Evolutionary conservation across 768 basidiomycete genomes (phyloP).

Genomic region (Imleria badia): DNA sequence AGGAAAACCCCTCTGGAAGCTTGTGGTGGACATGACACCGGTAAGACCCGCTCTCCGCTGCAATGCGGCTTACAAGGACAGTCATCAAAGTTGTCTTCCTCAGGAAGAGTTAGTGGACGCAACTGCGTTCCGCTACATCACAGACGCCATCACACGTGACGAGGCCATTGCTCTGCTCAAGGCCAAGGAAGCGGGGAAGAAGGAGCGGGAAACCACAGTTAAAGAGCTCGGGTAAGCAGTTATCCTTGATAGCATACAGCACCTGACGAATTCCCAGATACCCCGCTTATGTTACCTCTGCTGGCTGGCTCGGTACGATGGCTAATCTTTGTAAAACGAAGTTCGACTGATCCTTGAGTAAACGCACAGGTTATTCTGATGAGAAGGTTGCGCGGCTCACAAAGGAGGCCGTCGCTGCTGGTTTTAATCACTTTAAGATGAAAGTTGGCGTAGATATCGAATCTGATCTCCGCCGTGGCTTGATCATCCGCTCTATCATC

Average conservation of each 20-base stretch:
- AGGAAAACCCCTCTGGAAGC: conserved; percentile 90
- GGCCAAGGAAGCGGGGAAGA: conserved; percentile 72
- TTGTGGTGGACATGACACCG: conserved; percentile 88
- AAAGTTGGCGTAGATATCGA: conserved; percentile 88
- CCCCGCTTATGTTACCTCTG: conserved; percentile 92
- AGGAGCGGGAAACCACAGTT: conserved; percentile 75
- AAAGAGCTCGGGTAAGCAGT: conserved; percentile 56
- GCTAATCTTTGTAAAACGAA: background rate
- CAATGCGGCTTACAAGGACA: background rate
- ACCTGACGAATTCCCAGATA: conserved; percentile 49
- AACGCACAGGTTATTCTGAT: conserved; percentile 72
- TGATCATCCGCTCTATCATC: conserved; percentile 90
- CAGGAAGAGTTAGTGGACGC: conserved; percentile 79
- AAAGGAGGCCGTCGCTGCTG: conserved; percentile 76
- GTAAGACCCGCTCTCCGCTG: conserved; percentile 33
- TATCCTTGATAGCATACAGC: background rate
- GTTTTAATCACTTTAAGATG: conserved; percentile 99
- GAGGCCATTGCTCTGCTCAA: conserved; percentile 85
- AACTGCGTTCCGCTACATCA: conserved; percentile 84
- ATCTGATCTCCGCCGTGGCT: conserved; percentile 83
- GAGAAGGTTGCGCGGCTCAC: conserved; percentile 89
- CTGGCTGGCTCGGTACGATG: conserved; percentile 78
- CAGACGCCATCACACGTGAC: conserved; percentile 88
- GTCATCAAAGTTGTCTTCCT: background rate
- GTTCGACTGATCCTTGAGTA: conserved; percentile 5